phyloP scores from a whole-genome alignment of 148 eudicot genomes.

The Vaccinium vitisidaea region DNA sequence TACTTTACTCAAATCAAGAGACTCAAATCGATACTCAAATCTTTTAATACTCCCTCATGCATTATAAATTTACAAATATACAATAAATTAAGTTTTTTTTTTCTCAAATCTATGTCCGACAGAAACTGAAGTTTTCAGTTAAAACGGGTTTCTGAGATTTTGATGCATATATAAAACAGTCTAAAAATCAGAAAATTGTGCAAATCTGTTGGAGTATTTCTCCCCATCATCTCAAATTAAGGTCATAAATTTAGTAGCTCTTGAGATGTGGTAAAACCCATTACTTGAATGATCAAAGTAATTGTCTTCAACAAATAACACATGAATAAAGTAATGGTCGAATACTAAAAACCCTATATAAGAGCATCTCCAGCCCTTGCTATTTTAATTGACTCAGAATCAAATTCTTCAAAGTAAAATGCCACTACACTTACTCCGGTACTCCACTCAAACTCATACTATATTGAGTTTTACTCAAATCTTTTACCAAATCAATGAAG shows the following conservation, averaged over 20 bases:
- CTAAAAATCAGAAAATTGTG: background rate
- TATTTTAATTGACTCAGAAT: too few relatives aligned
- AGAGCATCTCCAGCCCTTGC: too few relatives aligned
- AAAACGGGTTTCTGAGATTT: background rate
- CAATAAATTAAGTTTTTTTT: background rate
- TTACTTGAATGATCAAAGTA: background rate
- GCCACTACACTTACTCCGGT: too few relatives aligned
- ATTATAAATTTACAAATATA: background rate
- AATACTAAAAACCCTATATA: background rate
- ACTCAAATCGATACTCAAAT: background rate
- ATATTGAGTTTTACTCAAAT: too few relatives aligned
- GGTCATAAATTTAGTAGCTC: background rate
- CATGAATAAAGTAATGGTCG: background rate
- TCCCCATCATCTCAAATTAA: background rate
- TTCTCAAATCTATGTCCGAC: background rate
- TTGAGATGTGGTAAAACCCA: too few relatives aligned
- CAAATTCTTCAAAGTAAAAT: too few relatives aligned
- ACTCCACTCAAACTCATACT: too few relatives aligned
- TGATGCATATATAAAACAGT: background rate
- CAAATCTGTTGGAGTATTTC: background rate
- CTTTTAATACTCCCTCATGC: background rate
- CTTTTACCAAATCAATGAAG: too few relatives aligned
- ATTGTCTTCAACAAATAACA: background rate
- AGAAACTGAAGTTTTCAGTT: background rate
- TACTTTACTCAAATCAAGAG: background rate